phyloP scores from a whole-genome alignment of 2,329 filamentous ascomycete genomes.

The Scytalidium sp. region DNA sequence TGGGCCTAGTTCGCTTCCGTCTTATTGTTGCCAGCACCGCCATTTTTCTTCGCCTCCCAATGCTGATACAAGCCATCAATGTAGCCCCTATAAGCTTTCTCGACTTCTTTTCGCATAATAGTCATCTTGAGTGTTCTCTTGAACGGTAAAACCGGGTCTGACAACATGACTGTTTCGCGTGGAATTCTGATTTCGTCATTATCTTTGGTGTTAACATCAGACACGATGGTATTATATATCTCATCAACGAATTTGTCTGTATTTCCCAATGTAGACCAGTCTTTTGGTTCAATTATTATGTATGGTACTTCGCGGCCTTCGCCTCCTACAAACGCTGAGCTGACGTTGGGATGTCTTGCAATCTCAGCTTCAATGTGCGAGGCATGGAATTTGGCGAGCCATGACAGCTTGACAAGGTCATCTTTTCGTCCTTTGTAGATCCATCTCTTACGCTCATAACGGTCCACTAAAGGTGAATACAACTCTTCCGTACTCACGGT shows the following conservation, averaged over 20 bases:
- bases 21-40: too few species aligned
- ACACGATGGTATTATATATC: not conserved
- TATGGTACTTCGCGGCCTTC: not conserved
- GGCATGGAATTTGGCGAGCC: constrained; percentile 2
- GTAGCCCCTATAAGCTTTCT: not conserved
- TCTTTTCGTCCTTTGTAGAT: not conserved
- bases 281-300: not conserved
- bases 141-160: not conserved
- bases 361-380: not conserved
- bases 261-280: not conserved
- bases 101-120: not conserved
- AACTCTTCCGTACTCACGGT: not conserved
- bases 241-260: not conserved
- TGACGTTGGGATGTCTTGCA: not conserved
- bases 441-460: not conserved
- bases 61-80: not conserved
- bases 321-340: not conserved
- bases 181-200: not conserved
- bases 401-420: constrained; percentile 1
- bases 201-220: not conserved
- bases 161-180: constrained; percentile 1
- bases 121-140: not conserved
- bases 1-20: too few species aligned
- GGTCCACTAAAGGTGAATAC: not conserved
- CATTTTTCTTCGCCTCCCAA: not conserved